A percentile compares a stretch with the other conserved stretches of the same genome.
phyloP scores from a whole-genome alignment of 208 protist genomes.

The Trypanosoma conorhini region DNA sequence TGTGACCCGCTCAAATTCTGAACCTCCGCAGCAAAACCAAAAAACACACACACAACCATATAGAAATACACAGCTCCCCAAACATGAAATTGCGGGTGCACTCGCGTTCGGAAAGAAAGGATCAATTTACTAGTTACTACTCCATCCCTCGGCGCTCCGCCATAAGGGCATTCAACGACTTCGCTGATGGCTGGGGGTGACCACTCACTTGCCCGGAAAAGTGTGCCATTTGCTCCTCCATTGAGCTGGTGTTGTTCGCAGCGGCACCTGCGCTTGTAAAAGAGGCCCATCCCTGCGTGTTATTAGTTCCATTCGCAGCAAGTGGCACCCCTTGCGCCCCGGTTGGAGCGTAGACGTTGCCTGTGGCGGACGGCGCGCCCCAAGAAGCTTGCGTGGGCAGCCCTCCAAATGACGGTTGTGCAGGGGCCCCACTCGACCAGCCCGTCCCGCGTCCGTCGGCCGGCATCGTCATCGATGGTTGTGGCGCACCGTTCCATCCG shows the following conservation, averaged over 20 bases:
- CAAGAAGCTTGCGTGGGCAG: background rate
- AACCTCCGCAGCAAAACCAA: background rate
- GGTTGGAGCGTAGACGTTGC: background rate
- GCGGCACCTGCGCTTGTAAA: background rate
- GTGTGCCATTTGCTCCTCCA: conserved; percentile 28
- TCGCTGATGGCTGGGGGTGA: background rate
- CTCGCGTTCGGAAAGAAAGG: background rate
- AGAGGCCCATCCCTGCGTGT: background rate
- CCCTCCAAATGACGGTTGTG: conserved; percentile 12
- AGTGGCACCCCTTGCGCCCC: background rate
- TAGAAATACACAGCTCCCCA: background rate
- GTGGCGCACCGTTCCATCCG: conserved; percentile 1
- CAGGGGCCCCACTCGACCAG: conserved; percentile 1
- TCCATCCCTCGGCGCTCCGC: conserved; percentile 18
- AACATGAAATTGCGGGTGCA: background rate
- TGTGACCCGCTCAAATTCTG: background rate
- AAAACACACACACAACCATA: background rate
- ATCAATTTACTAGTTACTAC: conserved; percentile 20
- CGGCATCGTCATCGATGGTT: conserved; percentile 6
- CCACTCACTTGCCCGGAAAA: conserved; percentile 12
- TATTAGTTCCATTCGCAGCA: background rate
- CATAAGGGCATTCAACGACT: conserved; percentile 27
- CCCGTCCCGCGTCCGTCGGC: conserved; percentile 1
- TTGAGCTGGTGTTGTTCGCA: background rate
- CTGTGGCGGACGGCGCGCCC: background rate